Conservation (phyloP, 108 stramenopile genomes). For the Nannochloropsis oceanica region DNA sequence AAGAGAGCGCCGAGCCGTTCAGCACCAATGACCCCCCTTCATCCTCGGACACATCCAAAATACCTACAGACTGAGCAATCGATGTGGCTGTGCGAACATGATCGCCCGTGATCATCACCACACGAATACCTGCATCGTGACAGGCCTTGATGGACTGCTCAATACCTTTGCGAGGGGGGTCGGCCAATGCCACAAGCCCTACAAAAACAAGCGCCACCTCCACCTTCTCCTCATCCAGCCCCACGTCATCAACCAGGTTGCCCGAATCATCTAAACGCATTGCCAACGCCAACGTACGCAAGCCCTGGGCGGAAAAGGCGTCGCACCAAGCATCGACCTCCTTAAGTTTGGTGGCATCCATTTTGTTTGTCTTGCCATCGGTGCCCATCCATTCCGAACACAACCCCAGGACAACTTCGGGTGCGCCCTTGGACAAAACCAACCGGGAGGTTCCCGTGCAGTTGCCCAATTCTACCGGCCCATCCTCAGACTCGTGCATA, state of each 20-base stretch:
- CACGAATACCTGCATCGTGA: not conserved
- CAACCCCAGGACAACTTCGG: not conserved
- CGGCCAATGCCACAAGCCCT: not conserved
- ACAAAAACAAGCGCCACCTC: not conserved
- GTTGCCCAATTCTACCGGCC: not conserved
- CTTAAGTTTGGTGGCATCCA: not conserved
- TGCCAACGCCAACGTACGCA: not conserved
- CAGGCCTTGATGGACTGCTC: not conserved
- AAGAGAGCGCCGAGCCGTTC: not conserved
- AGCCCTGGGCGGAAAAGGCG: not conserved
- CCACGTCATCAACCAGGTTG: not conserved
- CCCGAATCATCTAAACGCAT: not conserved
- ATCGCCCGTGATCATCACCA: not conserved
- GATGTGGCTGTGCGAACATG: not conserved
- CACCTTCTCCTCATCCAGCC: not conserved
- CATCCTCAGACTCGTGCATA: not conserved
- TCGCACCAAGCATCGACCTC: not conserved
- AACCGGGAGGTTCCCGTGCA: not conserved
- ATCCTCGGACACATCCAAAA: not conserved
- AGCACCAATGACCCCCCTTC: not conserved
- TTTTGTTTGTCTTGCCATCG: not conserved
- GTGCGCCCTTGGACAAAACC: not conserved
- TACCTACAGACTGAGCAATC: not conserved
- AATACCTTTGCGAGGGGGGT: not conserved
- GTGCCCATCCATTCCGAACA: not conserved